Evolutionary conservation across 2,329 filamentous ascomycete species (phyloP).

Genomic region (Didymella pomorum): DNA sequence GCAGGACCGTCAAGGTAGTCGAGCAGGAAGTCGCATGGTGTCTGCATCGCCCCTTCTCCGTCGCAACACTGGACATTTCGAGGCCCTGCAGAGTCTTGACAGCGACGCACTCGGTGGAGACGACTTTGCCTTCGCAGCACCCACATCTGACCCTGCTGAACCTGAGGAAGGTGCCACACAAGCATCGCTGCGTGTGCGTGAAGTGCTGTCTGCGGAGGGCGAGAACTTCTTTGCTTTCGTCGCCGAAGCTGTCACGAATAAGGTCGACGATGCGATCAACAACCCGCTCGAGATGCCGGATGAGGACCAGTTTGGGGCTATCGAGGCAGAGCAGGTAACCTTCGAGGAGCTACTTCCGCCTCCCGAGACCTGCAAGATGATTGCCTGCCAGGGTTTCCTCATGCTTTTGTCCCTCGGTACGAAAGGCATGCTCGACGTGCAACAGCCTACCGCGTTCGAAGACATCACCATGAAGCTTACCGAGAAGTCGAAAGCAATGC

Average conservation of each 20-base stretch:
- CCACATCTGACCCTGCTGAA: constrained; percentile 32
- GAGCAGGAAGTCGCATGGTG: constrained; percentile 58
- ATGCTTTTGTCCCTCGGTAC: constrained; percentile 57
- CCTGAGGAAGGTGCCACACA: constrained; percentile 14
- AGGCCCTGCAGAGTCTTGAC: constrained; percentile 40
- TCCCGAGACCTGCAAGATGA: constrained; percentile 60
- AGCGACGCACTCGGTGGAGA: constrained; percentile 35
- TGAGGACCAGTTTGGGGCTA: constrained; percentile 39
- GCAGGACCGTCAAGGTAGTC: constrained; percentile 45
- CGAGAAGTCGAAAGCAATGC: constrained; percentile 29
- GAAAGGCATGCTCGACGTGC: constrained; percentile 68
- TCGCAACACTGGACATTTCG: constrained; percentile 50
- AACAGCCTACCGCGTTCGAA: constrained; percentile 62
- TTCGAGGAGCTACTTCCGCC: constrained; percentile 77
- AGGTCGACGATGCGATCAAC: constrained; percentile 29
- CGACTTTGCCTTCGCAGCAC: constrained; percentile 28
- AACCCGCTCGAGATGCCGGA: constrained; percentile 23
- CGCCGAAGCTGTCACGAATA: constrained; percentile 54
- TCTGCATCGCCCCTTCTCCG: constrained; percentile 69
- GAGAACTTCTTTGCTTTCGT: constrained; percentile 71
- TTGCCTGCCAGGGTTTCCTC: constrained; percentile 66
- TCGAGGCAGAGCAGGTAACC: constrained; percentile 55
- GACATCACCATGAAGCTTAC: constrained; percentile 47
- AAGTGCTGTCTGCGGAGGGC: constrained; percentile 65
- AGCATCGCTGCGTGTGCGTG: constrained; percentile 54